Evolutionary conservation across 345 rosid species (phyloP), one percentile per base, ranked within the genome.

Genomic region (Populus alba): DNA sequence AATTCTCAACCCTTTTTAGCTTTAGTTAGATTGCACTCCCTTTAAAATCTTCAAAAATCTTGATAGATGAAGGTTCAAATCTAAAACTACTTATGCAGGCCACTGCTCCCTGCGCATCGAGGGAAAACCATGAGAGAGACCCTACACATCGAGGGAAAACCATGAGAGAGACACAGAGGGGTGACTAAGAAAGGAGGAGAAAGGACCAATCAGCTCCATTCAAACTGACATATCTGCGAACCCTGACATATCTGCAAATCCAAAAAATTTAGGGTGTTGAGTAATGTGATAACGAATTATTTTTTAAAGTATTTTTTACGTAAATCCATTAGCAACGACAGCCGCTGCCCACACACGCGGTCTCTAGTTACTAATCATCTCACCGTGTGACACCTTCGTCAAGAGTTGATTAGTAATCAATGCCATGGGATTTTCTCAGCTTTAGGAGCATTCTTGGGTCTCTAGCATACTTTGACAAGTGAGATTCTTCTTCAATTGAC

Each of bases 31-130:
- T 27, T 59, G 71, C 75, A 62, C 78, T 31, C 68, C 41, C 57
- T 62, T 81, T 35, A 78, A 83, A 75, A 66, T 84, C 82, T 69
- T 77, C 74, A 77, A 82, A 79, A 78, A 78, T 82, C 86, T 79
- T 72, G 47, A 74, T 81, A 82, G 75, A 27, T 72, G 66, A 57
- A 83, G 79, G 85, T 41, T 81, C 70, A 86, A 77, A 85, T 77
- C 91, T 76, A 75, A 61, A 72, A 75, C 87, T 81, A 86, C 86
- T 86, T 79, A 85, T 83, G 82, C 78, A 77, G 77, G 61, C 86
- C 85, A 80, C 81, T 76, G 53, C 67, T 66, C 66, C 69, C 66
- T 43, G 55, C 81, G 74, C 67, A 74, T 74, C 43, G 68, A 78
- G 77, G 71, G 31, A 68, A 65, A 62, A 65, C 20, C 22, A 43